A percentile compares a stretch with the other conserved stretches of the same genome.
phyloP scores from a whole-genome alignment of 768 basidiomycete species.

The Termitomyces sp. region DNA sequence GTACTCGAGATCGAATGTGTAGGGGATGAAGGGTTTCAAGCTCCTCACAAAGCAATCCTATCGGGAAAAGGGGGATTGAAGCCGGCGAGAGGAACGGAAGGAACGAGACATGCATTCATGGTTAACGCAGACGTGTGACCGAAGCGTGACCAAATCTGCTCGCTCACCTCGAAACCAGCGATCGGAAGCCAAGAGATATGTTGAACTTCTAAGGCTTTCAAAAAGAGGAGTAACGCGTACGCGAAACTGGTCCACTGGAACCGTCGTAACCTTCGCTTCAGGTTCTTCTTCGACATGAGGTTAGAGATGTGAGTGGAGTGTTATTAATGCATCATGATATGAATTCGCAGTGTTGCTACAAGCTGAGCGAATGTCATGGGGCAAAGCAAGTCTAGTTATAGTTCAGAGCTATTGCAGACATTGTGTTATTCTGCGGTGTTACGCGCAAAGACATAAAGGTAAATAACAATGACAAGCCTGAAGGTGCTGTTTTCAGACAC shows the following conservation, averaged over 20 bases:
- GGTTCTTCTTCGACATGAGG: background rate
- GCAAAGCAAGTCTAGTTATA: conserved; percentile 14
- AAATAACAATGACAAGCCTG: background rate
- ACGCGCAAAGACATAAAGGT: background rate
- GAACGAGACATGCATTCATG: too few species aligned
- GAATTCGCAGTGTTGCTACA: conserved; percentile 15
- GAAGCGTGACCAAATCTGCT: too few species aligned
- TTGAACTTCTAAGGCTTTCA: background rate
- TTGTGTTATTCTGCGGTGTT: background rate
- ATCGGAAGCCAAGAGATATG: background rate
- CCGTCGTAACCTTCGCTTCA: background rate
- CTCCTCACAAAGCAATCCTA: background rate
- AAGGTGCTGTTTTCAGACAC: conserved; percentile 2
- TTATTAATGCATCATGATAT: conserved; percentile 12
- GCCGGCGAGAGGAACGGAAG: too few species aligned
- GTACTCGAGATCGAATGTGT: background rate
- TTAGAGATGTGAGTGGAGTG: conserved; percentile 1
- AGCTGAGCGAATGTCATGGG: conserved; percentile 7
- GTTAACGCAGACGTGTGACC: too few species aligned
- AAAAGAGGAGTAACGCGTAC: background rate
- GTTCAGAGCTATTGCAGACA: conserved; percentile 2
- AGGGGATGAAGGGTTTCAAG: too few species aligned
- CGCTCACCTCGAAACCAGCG: too few species aligned
- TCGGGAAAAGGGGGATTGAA: too few species aligned
- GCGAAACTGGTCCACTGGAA: background rate